Percentiles rank a stretch among this genome's conserved stretches.
phyloP scores from a whole-genome alignment of 345 rosid genomes.

The Triadica sebifera region DNA sequence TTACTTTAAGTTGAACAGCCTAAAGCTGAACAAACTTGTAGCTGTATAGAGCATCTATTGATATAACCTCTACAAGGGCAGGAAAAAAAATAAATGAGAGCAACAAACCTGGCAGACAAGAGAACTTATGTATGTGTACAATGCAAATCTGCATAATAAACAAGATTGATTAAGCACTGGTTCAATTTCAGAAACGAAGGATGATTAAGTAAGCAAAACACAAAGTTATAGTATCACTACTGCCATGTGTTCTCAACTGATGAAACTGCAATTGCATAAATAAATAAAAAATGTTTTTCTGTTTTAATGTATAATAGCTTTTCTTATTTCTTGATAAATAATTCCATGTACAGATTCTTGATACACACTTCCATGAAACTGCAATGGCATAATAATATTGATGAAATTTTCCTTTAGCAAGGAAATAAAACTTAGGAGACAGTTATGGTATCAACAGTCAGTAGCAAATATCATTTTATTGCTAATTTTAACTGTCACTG shows the following conservation, averaged over 20 bases:
- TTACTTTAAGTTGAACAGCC: neutral
- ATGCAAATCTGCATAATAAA: conserved; percentile 23
- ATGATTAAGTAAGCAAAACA: neutral
- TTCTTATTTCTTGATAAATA: neutral
- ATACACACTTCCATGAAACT: neutral
- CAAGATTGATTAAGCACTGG: neutral
- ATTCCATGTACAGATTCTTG: neutral
- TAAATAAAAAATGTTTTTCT: neutral
- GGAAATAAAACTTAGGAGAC: neutral
- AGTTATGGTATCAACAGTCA: neutral
- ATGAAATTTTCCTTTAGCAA: neutral
- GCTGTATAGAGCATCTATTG: neutral
- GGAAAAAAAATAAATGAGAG: conserved; percentile 6
- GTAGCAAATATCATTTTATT: neutral
- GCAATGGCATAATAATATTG: neutral
- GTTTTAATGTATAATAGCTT: neutral
- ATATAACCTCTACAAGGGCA: neutral
- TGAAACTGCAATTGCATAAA: neutral
- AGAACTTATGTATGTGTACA: conserved; percentile 23
- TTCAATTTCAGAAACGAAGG: neutral
- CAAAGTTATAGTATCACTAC: neutral
- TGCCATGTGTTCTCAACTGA: neutral
- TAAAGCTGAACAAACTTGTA: neutral
- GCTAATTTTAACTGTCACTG: neutral
- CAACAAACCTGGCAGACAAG: conserved; percentile 29